Percentiles rank a stretch among this genome's conserved stretches.
These are phyloP conservation scores for Trypanosoma avium DNA, from an alignment of 208 protist genomes.

Conservation along the genomic window DNA sequence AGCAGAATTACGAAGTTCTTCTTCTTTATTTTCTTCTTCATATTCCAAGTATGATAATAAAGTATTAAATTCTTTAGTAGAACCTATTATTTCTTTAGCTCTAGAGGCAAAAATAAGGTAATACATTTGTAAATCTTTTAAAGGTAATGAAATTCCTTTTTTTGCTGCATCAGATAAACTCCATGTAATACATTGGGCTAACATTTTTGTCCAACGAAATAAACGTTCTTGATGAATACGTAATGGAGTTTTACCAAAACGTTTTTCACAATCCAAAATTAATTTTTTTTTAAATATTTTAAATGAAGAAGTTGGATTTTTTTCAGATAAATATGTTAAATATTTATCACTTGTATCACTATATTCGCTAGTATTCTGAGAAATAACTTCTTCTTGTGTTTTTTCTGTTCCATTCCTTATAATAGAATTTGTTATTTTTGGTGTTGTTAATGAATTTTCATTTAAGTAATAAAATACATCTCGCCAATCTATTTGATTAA, in stretches of 20 bases:
- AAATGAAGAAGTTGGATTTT: background rate
- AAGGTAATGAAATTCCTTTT: background rate
- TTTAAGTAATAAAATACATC: constrained; percentile 19
- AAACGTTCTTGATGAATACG: constrained; percentile 25
- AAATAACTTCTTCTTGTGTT: background rate
- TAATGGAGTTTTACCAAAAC: constrained; percentile 12
- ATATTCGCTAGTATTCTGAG: background rate
- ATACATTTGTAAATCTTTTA: constrained; percentile 15
- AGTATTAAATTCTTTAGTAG: background rate
- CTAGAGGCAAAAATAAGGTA: constrained; percentile 15
- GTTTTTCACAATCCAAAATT: constrained; percentile 1
- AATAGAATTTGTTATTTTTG: background rate
- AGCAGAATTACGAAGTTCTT: too few species aligned
- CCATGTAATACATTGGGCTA: constrained; percentile 18
- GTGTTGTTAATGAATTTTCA: background rate
- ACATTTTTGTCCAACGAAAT: constrained; percentile 26
- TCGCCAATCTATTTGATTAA: constrained; percentile 19
- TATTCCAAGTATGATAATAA: constrained; percentile 11
- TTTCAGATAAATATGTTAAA: background rate
- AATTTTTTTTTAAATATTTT: background rate
- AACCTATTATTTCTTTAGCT: constrained; percentile 13
- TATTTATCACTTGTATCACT: background rate
- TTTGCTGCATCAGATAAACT: constrained; percentile 7
- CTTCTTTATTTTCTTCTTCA: too few species aligned
- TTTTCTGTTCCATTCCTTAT: too few species aligned